Percentiles rank a stretch among this genome's conserved stretches.
phyloP scores from a whole-genome alignment of 768 basidiomycete species.

The Pleurotus tuber-regium region DNA sequence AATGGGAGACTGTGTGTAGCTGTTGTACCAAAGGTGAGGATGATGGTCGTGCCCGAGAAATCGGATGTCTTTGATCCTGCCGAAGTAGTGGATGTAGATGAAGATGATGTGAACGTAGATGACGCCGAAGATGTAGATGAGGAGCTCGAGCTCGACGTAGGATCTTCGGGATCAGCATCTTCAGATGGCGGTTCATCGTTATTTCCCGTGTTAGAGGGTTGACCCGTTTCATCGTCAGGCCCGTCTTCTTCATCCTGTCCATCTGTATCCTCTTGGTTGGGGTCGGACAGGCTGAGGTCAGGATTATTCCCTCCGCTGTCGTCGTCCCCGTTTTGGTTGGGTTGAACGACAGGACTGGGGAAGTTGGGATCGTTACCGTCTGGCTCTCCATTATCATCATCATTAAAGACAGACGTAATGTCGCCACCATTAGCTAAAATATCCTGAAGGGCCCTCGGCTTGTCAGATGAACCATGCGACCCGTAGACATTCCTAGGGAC shows the following conservation, averaged over 20 bases:
- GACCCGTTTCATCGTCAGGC: not conserved
- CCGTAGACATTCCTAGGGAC: not conserved
- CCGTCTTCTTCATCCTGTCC: not conserved
- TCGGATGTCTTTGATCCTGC: no score
- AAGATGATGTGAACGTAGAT: not conserved
- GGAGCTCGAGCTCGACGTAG: not conserved
- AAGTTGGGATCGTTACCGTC: not conserved
- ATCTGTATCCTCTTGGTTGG: constrained; percentile 4
- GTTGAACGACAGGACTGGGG: not conserved
- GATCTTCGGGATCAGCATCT: not conserved
- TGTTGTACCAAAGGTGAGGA: not conserved
- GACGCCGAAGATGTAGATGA: not conserved
- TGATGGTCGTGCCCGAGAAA: constrained; percentile 1
- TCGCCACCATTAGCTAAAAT: not conserved
- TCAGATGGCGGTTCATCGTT: not conserved
- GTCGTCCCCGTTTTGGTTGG: no score
- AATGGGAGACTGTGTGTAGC: not conserved
- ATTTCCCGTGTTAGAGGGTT: not conserved
- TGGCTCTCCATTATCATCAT: not conserved
- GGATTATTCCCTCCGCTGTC: no score
- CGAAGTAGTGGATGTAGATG: not conserved
- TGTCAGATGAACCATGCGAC: not conserved
- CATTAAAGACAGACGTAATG: not conserved
- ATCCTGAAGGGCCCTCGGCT: not conserved
- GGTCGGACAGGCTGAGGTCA: not conserved